Evolutionary conservation across 805 yeast genomes (phyloP), one percentile per base, ranked within the genome.

Genomic region (Ogataea chonburiensis): DNA sequence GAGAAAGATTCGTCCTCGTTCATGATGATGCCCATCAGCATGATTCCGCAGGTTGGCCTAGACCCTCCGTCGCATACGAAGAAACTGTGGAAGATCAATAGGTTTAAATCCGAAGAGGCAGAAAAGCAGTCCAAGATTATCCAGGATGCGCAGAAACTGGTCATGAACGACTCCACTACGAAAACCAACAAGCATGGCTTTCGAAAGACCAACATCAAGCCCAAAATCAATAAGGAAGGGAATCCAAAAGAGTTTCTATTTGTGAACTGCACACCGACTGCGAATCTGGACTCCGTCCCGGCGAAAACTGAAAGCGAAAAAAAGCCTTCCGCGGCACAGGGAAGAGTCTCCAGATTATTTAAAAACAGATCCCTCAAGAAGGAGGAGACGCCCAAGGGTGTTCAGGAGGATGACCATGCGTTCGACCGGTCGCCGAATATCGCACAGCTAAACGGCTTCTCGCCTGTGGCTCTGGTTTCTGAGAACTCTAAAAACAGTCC

Each of bases 121-220:
- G 64, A 60, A 35, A 53, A 52, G 27, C 64, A 59, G 42, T 58
- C 63, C 2, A 55, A 46, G 15, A 17, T 61, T 17, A 41, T 60
- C n/a, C 60, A 51, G 34, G 38, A 42, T 19, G 54, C 53, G 1
- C 57, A 53, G 23, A 36, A 49, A 23, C 33, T 37, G 17, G 49
- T 50, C 25, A 25, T 47, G 17, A 44, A 31, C 18, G 31, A 46
- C 9, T 43, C 47, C 10, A 23, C 41, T 10, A 36, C 46, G 13
- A 45, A 46, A 21, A 47, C 50, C 4, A 54, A 52, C 29, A 54
- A 51, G 36, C 46, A 55, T 24, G 61, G 61, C 1, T 50, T 56
- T 28, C 34, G 53, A 21, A 53, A 52, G 37, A 48, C 55, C 17
- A 49, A 45, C 23, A 38, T 55, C 12, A 56, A 60, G 35, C 65